Evolutionary conservation across 2,329 filamentous ascomycete species (phyloP).

Genomic region (Penicillium sumatraense): DNA sequence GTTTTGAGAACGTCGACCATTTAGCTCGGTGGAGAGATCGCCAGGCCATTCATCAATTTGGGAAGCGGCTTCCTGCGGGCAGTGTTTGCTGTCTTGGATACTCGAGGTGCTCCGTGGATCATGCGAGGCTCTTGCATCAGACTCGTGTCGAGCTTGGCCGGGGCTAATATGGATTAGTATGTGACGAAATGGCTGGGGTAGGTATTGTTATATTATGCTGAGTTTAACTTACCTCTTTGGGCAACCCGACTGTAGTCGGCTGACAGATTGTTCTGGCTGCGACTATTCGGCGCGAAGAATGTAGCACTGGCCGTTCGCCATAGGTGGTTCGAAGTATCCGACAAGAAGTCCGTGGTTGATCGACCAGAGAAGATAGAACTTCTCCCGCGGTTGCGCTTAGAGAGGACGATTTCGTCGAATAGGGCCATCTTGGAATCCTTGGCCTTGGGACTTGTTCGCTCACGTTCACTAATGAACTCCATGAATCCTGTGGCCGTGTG

Average conservation of each 20-base stretch:
- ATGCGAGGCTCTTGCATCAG: conserved; percentile 91
- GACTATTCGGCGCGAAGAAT: conserved; percentile 58
- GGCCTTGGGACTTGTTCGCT: conserved; percentile 54
- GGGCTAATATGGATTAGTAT: conserved; percentile 59
- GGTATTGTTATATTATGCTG: conserved; percentile 5
- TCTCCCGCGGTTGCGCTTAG: conserved; percentile 66
- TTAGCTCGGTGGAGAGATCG: conserved; percentile 40
- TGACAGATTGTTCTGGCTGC: conserved; percentile 46
- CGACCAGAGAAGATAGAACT: conserved; percentile 59
- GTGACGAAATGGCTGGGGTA: conserved; percentile 42
- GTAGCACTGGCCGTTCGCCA: conserved; percentile 66
- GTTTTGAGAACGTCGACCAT: conserved; percentile 19
- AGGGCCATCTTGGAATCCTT: conserved; percentile 63
- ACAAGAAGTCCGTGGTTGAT: conserved; percentile 60
- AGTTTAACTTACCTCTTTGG: conserved; percentile 50
- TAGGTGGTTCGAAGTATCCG: conserved; percentile 65
- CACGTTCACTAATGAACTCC: conserved; percentile 68
- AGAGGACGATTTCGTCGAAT: conserved; percentile 68
- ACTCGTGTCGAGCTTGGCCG: conserved; percentile 79
- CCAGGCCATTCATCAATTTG: conserved; percentile 47
- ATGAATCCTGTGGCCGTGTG: conserved; percentile 56
- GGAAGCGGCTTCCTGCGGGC: conserved; percentile 48
- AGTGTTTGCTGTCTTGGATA: conserved; percentile 52
- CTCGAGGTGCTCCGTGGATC: conserved; percentile 81
- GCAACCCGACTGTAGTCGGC: conserved; percentile 59